A percentile compares a stretch with the other conserved stretches of the same genome.
Conservation (phyloP, 2,329 filamentous ascomycete genomes). For the Arthrobotrys sinensis region DNA sequence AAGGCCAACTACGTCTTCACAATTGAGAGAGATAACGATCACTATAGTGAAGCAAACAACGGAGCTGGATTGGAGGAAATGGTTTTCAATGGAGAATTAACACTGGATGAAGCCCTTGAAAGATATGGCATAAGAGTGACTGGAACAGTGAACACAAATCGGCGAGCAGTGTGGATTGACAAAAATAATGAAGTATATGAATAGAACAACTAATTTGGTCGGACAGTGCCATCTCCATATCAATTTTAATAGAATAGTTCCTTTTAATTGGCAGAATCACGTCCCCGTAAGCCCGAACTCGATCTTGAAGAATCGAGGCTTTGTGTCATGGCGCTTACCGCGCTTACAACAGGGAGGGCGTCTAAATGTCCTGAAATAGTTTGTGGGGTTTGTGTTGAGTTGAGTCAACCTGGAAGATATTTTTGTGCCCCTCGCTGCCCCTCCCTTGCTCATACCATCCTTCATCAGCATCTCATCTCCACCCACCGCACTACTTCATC, state of each 20-base stretch:
- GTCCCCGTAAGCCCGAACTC: too few relatives aligned
- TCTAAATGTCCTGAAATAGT: neutral
- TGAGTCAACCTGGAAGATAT: slow-evolving; percentile 42
- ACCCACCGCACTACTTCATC: neutral
- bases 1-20: neutral
- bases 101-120: neutral
- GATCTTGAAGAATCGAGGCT: too few relatives aligned
- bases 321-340: too few relatives aligned
- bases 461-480: slow-evolving; percentile 4
- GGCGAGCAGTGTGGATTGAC: neutral
- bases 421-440: slow-evolving; percentile 33
- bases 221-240: too few relatives aligned
- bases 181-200: neutral
- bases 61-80: neutral
- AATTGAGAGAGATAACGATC: neutral
- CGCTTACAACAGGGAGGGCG: too few relatives aligned
- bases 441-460: neutral
- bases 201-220: neutral
- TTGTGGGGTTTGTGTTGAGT: slow-evolving; percentile 55
- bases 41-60: too few relatives aligned
- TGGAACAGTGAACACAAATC: neutral
- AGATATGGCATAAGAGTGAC: neutral
- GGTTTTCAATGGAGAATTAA: neutral
- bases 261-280: too few relatives aligned
- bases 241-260: too few relatives aligned